Evolutionary conservation across 2,329 filamentous ascomycete genomes (phyloP), one percentile per base, ranked within the genome.

Genomic region (Leptographium wingfieldii): DNA sequence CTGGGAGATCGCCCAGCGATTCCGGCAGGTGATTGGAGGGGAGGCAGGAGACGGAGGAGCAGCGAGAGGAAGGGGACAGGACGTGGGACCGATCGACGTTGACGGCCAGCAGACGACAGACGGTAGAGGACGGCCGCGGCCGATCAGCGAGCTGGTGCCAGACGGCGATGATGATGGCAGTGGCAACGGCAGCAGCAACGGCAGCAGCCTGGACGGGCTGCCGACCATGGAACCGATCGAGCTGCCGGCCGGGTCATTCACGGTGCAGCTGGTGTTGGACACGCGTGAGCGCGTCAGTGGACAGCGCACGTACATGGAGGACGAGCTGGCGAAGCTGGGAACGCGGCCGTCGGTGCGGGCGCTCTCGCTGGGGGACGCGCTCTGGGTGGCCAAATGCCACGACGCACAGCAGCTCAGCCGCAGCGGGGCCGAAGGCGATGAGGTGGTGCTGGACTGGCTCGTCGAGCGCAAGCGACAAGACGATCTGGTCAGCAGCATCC

Each of bases 381-480:
- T 90, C 61, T 94, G 89, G 89, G 79, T 94, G 40, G 89, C 89
- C 49, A 90, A 87, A 69, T 83, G 82, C 66, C 77, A 83, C 65
- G 80, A 88, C 61, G 73, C 82, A 0, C 71, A 71, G 11, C 75
- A 83, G 33, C 76, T 90, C 5, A 66, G 76, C 2, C 75, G 74
- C 5, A 73, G 80, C 57, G 85, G 85, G 14, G 74, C 76, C 2
- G 81, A 86, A 67, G 83, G 85, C 19, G 80, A 83, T 61, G 88
- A 92, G 69, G 72, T 92, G 14, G 82, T 90, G 55, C 76, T 94
- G 5, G 88, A 92, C 70, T 90, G 85, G 78, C 88, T 94, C 53
- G 80, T 91, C 1, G 89, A 94, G 72, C 80, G 89, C 62, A 94
- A 94, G 69, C 79, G 89, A 10, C 78, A 92, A 0, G 88, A 92